Base-by-base conservation (phyloP, 352 stramenopile genomes). In the Thalassiosira mediterranea region DNA sequence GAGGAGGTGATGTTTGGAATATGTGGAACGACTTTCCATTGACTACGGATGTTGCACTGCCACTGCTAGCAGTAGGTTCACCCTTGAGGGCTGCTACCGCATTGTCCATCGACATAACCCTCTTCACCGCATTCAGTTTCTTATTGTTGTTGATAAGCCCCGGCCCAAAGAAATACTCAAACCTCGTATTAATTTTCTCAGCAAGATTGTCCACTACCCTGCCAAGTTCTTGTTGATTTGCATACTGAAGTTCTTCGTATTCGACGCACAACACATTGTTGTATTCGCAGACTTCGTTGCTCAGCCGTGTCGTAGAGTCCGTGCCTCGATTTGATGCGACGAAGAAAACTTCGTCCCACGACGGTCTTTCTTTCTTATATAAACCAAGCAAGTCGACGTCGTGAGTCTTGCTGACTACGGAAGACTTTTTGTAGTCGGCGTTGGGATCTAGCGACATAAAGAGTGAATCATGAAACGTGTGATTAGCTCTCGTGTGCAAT, bases 291-390 rank as follows among this genome's bases (percentile, higher is more conserved):
- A 61, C 1, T 26, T 67, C 74, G 10, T 21, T 1, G 54, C 76
- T 65, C 46, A 73, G 32, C 58, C 53, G 74, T 23, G 60, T 72
- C 28, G 62, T 57, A 19, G 46, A 42, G 34, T 40, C 53, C 42
- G 23, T 37, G n/a, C 57, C 54, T 57, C 40, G 37, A 5, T 58
- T 67, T 0, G 47, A 71, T n/a, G 67, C 53, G 34, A 83, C 68
- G 29, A 83, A 83, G 42, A 76, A 79, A 15, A 83, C 46, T 71
- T 80, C 72, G 32, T 75, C 72, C 32, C 71, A 80, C 19, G 28
- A 13, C 34, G 34, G 48, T 32, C 48, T 58, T 44, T 73, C 65
- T 13, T 37, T 79, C 32, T 79, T 78, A 51, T 83, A 83, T 7
- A 83, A 40, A n/a, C 51, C 25, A 8, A 83, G 15, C 59, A 83